Evolutionary conservation across 805 yeast species (phyloP).

Genomic region (Candida ortonii): DNA sequence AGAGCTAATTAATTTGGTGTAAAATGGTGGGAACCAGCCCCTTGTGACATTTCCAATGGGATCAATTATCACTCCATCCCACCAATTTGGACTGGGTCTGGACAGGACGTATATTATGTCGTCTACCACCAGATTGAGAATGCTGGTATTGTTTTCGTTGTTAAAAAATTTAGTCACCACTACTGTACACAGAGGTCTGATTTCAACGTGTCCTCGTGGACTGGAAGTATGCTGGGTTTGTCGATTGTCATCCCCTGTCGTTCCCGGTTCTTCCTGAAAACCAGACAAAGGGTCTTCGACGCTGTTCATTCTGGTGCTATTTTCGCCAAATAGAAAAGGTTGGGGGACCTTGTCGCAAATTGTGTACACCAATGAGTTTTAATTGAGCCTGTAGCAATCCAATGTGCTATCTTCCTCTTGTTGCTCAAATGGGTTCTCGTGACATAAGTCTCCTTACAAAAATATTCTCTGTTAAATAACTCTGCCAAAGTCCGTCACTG

Average conservation of each 20-base stretch:
- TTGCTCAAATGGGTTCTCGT: too few relatives aligned
- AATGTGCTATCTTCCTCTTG: too few relatives aligned
- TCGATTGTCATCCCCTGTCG: background rate
- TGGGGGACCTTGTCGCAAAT: too few relatives aligned
- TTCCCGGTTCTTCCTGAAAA: background rate
- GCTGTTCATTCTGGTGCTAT: constrained; percentile 6
- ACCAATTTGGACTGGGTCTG: constrained; percentile 71
- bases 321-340: too few relatives aligned
- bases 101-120: constrained; percentile 69
- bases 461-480: too few relatives aligned
- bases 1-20: constrained; percentile 34
- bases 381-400: too few relatives aligned
- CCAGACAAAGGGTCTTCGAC: constrained; percentile 11
- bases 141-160: constrained; percentile 45
- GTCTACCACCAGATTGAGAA: constrained; percentile 55
- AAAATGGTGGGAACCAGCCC: constrained; percentile 85
- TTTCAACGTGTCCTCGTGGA: constrained; percentile 1
- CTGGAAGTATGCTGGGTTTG: constrained; percentile 1
- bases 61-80: constrained; percentile 68
- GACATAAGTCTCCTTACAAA: too few relatives aligned
- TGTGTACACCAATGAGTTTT: too few relatives aligned
- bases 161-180: constrained; percentile 56
- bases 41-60: constrained; percentile 45
- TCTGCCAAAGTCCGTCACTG: too few relatives aligned
- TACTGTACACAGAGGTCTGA: constrained; percentile 52